phyloP scores from a whole-genome alignment of 371 early-diverging fungal species.

The Mucor irregularis region DNA sequence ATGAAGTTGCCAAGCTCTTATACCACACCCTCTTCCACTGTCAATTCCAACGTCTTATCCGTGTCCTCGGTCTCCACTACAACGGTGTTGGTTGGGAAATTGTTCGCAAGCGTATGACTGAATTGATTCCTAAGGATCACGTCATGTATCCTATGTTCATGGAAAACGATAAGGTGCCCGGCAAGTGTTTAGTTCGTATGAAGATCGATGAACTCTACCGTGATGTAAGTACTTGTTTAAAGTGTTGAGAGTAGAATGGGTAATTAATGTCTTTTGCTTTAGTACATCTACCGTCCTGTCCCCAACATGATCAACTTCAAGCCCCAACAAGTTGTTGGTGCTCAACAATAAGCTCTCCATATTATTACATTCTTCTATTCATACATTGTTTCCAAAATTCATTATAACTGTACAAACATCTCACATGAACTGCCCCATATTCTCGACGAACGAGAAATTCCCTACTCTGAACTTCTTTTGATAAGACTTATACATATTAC shows the following conservation, averaged over 20 bases:
- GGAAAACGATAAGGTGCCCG: slow-evolving; percentile 41
- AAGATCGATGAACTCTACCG: slow-evolving; percentile 71
- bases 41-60: slow-evolving; percentile 68
- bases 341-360: too few species aligned
- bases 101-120: slow-evolving; percentile 49
- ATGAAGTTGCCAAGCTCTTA: slow-evolving; percentile 62
- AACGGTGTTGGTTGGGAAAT: slow-evolving; percentile 68
- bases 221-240: slow-evolving; percentile 48
- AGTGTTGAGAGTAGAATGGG: neutral
- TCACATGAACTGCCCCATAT: too few species aligned
- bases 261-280: neutral
- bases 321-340: slow-evolving; percentile 26
- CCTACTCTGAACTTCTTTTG: too few species aligned
- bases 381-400: too few species aligned
- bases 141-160: slow-evolving; percentile 53
- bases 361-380: too few species aligned
- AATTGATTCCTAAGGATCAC: slow-evolving; percentile 49
- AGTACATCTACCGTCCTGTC: slow-evolving; percentile 63
- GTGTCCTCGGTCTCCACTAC: slow-evolving; percentile 67
- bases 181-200: slow-evolving; percentile 71
- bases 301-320: slow-evolving; percentile 64
- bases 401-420: too few species aligned
- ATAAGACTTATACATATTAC: too few species aligned
- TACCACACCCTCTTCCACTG: slow-evolving; percentile 74
- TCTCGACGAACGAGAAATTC: too few species aligned